Conservation (phyloP, 768 basidiomycete genomes). For the Pleurotus eryngii region DNA sequence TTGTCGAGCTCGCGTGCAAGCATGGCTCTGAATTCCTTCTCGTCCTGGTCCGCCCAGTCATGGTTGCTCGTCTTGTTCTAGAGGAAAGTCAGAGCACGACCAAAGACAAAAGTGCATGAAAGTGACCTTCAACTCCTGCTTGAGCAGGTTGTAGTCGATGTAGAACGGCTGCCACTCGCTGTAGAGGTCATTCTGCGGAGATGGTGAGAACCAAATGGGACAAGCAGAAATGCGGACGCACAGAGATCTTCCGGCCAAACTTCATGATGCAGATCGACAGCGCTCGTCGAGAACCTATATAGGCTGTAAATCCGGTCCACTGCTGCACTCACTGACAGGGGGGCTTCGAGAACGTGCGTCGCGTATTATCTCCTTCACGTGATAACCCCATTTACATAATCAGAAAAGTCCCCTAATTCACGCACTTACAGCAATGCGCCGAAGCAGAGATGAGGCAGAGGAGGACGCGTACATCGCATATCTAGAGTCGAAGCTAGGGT, state of each 20-base stretch:
- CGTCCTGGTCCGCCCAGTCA: slow-evolving; percentile 75
- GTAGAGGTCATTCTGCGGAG: slow-evolving; percentile 71
- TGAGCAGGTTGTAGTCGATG: slow-evolving; percentile 84
- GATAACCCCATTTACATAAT: too few relatives aligned
- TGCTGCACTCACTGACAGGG: too few relatives aligned
- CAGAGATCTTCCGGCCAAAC: slow-evolving; percentile 77
- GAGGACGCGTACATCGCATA: slow-evolving; percentile 87
- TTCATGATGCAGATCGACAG: slow-evolving; percentile 47
- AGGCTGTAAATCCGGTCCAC: too few relatives aligned
- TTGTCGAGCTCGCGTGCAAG: slow-evolving; percentile 90
- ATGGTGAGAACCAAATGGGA: not conserved
- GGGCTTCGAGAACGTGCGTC: too few relatives aligned
- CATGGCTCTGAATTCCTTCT: slow-evolving; percentile 74
- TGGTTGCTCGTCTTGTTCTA: slow-evolving; percentile 15
- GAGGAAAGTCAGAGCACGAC: too few relatives aligned
- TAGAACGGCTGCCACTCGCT: slow-evolving; percentile 90
- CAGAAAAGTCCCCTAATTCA: too few relatives aligned
- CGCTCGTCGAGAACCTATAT: too few relatives aligned
- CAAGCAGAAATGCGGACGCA: slow-evolving; percentile 25
- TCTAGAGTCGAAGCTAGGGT: slow-evolving; percentile 75
- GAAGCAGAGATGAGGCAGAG: slow-evolving; percentile 45
- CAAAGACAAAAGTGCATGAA: not conserved
- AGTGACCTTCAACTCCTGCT: slow-evolving; percentile 83
- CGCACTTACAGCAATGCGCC: slow-evolving; percentile 4
- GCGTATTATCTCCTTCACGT: too few relatives aligned